Evolutionary conservation across 148 eudicot species (phyloP).

Genomic region (Suaeda aralocaspica): DNA sequence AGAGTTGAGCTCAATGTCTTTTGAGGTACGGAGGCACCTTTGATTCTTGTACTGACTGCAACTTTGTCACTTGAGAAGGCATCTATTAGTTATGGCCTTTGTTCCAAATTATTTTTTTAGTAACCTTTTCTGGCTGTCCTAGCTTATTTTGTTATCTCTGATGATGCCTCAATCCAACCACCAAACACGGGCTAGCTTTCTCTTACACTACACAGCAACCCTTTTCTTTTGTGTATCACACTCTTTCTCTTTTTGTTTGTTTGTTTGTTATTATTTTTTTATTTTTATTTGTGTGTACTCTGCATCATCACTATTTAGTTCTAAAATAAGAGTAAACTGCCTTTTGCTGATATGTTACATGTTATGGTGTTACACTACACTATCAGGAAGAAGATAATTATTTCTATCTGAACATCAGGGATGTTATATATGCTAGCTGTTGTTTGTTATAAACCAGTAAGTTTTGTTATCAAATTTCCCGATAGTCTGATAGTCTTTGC

Average conservation of each 20-base stretch:
- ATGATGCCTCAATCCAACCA: no score
- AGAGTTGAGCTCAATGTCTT: constrained; percentile 56
- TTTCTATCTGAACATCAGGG: neutral
- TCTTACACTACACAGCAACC: no score
- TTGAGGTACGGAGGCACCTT: constrained; percentile 84
- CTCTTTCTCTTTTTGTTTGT: no score
- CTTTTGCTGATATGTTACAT: no score
- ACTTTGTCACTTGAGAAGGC: neutral
- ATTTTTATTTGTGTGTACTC: no score
- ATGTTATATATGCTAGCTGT: neutral
- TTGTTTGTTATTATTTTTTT: no score
- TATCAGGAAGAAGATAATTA: neutral
- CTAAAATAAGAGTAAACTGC: no score
- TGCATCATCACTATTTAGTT: no score
- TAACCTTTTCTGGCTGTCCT: neutral
- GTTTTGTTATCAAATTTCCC: constrained; percentile 3
- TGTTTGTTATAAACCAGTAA: neutral
- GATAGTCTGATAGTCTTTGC: neutral
- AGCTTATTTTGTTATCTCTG: neutral
- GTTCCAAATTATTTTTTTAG: neutral
- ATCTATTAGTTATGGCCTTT: neutral
- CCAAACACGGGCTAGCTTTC: no score
- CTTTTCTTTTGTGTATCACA: no score
- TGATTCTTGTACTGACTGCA: constrained; percentile 13
- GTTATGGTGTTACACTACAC: neutral